Percentiles rank a stretch among this genome's conserved stretches.
phyloP scores from a whole-genome alignment of 306 rosid genomes.

The Psophocarpus tetragonolobus region DNA sequence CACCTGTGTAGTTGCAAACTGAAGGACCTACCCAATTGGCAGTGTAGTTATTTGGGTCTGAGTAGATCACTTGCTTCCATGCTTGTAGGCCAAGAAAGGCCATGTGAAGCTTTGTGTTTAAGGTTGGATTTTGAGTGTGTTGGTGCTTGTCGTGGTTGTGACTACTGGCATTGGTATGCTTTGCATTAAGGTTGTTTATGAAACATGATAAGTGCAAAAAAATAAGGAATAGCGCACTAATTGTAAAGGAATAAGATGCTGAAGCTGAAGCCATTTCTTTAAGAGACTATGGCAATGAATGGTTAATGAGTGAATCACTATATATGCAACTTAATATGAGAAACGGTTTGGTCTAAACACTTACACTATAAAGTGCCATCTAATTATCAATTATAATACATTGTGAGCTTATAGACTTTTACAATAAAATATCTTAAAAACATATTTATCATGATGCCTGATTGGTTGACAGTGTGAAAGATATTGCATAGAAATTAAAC shows the following conservation, averaged over 20 bases:
- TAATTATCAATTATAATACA: neutral
- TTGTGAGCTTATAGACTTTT: neutral
- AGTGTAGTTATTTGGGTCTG: conserved; percentile 79
- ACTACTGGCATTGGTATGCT: conserved; percentile 38
- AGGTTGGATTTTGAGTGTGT: conserved; percentile 22
- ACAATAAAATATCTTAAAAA: neutral
- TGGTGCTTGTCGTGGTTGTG: conserved; percentile 28
- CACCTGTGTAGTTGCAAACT: conserved; percentile 75
- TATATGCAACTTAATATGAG: conserved; percentile 29
- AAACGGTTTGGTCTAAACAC: neutral
- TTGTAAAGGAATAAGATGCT: conserved; percentile 32
- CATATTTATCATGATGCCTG: neutral
- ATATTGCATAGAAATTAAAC: neutral
- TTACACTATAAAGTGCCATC: neutral
- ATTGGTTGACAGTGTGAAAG: neutral
- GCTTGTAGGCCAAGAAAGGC: conserved; percentile 87
- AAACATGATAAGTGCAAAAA: conserved; percentile 49
- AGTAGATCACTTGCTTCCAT: conserved; percentile 80
- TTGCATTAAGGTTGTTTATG: conserved; percentile 53
- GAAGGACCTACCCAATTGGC: conserved; percentile 75
- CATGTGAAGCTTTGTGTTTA: conserved; percentile 58
- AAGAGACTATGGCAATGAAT: conserved; percentile 26
- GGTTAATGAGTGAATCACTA: conserved; percentile 38
- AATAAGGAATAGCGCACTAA: conserved; percentile 35
- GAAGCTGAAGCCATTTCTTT: conserved; percentile 58